Base-by-base conservation (phyloP, 2,329 filamentous ascomycete species). In the Diaporthe sp. region DNA sequence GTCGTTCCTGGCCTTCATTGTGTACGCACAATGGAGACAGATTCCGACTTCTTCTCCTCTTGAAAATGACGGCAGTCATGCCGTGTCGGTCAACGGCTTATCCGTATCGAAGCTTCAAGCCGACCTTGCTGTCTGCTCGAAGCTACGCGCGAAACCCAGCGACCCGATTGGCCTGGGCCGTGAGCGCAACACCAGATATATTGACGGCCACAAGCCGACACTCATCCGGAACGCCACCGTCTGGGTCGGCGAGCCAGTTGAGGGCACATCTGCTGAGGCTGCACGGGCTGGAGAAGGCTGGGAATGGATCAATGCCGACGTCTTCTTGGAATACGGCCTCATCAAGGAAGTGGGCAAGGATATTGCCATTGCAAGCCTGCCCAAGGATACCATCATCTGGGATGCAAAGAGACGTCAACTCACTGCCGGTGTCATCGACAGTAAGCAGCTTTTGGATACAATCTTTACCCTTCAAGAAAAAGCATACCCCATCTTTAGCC, bases 351-450 rank as follows among this genome's bases (percentile, higher is more conserved):
- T 93, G 13, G 84, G 83, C 42, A 71, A 81, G 4, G 81, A 82
- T 39, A 89, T 92, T 61, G 80, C 83, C 0, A 73, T 80, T 10
- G 78, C 80, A 4, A 80, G 82, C 0, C 78, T 92, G 35, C 83
- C 89, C 1, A 78, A 85, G 3, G 85, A 89, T 63, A 86, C 85
- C 0, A 76, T 88, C 6, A 78, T 91, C 12, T 92, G 87, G 79
- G 85, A 93, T 71, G 91, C 90, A 6, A 80, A 86, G 35, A 91
- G 92, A 1, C 87, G 90, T 4, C 90, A 87, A 73, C 83, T 94
- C 27, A 94, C 92, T 0, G 86, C 87, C 10, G 92, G 92, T 22
- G 91, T 94, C 77, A 90, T 94, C 63, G 92, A 94, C 79, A 93
- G n/a, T n/a, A n/a, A n/a, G n/a, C n/a, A n/a, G n/a, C n/a, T n/a